Conservation (phyloP, 2,329 filamentous ascomycete species). For the Xylaria sp. region DNA sequence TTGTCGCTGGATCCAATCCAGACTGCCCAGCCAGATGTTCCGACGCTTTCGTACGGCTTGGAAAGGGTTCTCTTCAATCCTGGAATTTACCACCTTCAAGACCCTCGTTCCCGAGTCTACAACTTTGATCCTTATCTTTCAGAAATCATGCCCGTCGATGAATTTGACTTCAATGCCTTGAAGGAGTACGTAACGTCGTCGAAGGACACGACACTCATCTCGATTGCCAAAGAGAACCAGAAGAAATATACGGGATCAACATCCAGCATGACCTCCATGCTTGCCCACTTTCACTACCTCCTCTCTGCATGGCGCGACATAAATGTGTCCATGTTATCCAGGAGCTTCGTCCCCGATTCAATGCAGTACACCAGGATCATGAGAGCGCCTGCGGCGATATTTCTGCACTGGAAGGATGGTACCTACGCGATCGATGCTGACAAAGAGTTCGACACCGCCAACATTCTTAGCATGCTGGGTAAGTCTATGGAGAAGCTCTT, state of each 20-base stretch:
- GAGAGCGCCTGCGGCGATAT: conserved; percentile 79
- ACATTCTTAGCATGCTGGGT: conserved; percentile 88
- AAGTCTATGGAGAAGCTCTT: conserved; percentile 97
- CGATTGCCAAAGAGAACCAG: conserved; percentile 70
- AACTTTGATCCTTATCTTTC: conserved; percentile 97
- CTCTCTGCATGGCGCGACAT: conserved; percentile 84
- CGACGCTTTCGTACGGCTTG: conserved; percentile 76
- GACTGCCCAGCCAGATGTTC: conserved; percentile 56
- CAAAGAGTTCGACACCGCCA: conserved; percentile 87
- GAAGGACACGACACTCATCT: conserved; percentile 76
- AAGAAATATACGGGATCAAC: conserved; percentile 94
- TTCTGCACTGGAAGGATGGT: conserved; percentile 83
- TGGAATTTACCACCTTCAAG: conserved; percentile 91
- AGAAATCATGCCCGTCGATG: conserved; percentile 88
- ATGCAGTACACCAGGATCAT: conserved; percentile 76
- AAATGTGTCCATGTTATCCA: conserved; percentile 73
- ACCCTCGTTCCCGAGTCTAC: conserved; percentile 85
- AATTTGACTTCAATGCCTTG: conserved; percentile 91
- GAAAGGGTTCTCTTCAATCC: conserved; percentile 95
- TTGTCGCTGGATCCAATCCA: conserved; percentile 49
- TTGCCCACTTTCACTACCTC: conserved; percentile 93
- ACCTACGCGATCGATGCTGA: conserved; percentile 95
- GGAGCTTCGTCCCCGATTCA: conserved; percentile 70
- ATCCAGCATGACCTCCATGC: conserved; percentile 90
- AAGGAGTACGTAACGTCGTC: conserved; percentile 93